These are phyloP conservation scores for Berberis vulgaris DNA, from an alignment of 164 flowering plant species.

Conservation along the genomic window DNA sequence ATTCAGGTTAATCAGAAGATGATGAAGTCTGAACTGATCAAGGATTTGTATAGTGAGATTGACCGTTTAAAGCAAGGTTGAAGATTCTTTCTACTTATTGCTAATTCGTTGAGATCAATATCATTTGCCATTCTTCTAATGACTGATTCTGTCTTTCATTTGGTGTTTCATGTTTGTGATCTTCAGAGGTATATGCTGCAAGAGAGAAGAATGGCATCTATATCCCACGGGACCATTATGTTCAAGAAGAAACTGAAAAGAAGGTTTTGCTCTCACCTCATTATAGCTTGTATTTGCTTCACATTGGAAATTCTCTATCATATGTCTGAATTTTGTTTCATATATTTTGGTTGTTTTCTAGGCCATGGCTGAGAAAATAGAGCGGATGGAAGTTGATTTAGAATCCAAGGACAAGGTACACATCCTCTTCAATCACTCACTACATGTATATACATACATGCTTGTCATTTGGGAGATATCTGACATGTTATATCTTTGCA, in stretches of 20 bases:
- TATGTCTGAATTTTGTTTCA: too few species aligned
- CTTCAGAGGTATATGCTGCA: constrained; percentile 85
- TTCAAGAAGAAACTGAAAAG: constrained; percentile 87
- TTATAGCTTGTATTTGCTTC: too few species aligned
- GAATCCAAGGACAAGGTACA: constrained; percentile 77
- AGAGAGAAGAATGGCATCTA: constrained; percentile 98
- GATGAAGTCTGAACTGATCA: constrained; percentile 96
- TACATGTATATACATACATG: too few species aligned
- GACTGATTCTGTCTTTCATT: neutral
- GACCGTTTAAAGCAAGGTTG: constrained; percentile 90
- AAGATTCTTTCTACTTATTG: neutral
- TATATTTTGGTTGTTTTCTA: constrained; percentile 8
- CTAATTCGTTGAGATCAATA: neutral
- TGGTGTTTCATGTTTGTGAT: too few species aligned
- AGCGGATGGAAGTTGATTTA: constrained; percentile 57
- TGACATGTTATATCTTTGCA: neutral
- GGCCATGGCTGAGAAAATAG: constrained; percentile 86
- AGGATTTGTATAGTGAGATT: constrained; percentile 96
- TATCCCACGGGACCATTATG: constrained; percentile 86
- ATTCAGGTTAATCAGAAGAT: constrained; percentile 91
- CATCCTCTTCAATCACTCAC: too few species aligned
- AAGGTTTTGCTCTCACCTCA: constrained; percentile 41
- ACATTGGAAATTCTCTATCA: too few species aligned
- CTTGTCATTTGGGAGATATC: too few species aligned
- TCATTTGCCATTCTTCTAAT: too few species aligned